Percentiles rank a stretch among this genome's conserved stretches.
phyloP scores from a whole-genome alignment of 306 rosid species.

The Betula pendula region DNA sequence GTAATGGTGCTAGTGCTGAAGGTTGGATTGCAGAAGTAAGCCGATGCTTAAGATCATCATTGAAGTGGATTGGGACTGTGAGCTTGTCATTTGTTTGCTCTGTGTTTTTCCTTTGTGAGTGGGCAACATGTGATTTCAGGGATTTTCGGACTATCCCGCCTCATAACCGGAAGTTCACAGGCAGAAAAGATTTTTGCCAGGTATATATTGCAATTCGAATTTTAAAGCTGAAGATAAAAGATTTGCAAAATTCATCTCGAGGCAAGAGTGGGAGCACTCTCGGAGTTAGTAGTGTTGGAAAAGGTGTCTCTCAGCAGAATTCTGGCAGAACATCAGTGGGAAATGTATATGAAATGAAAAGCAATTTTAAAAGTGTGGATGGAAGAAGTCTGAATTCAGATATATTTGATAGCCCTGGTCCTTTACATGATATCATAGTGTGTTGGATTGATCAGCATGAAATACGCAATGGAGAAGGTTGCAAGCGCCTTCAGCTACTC shows the following conservation, averaged over 20 bases:
- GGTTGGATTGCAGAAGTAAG: constrained; percentile 78
- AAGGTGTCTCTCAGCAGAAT: constrained; percentile 43
- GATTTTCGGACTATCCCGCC: constrained; percentile 64
- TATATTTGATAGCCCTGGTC: constrained; percentile 83
- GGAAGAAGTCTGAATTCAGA: constrained; percentile 37
- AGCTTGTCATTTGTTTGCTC: constrained; percentile 60
- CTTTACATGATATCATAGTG: constrained; percentile 87
- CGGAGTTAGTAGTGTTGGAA: constrained; percentile 36
- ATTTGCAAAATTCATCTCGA: constrained; percentile 44
- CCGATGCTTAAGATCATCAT: constrained; percentile 75
- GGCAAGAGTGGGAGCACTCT: constrained; percentile 36
- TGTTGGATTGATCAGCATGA: constrained; percentile 99
- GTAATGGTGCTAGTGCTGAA: constrained; percentile 61
- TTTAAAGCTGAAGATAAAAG: constrained; percentile 68
- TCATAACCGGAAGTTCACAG: constrained; percentile 64
- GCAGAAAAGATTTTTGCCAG: constrained; percentile 82
- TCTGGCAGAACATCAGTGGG: constrained; percentile 34
- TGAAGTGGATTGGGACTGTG: constrained; percentile 79
- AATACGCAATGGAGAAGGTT: constrained; percentile 77
- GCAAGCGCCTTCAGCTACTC: constrained; percentile 70
- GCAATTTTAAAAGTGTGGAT: constrained; percentile 38
- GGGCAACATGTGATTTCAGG: constrained; percentile 98
- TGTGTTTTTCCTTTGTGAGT: constrained; percentile 88
- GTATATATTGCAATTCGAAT: constrained; percentile 71
- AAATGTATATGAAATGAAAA: constrained; percentile 38